phyloP scores from a whole-genome alignment of 179 eudicot species.

The Corrigiola litoralis region DNA sequence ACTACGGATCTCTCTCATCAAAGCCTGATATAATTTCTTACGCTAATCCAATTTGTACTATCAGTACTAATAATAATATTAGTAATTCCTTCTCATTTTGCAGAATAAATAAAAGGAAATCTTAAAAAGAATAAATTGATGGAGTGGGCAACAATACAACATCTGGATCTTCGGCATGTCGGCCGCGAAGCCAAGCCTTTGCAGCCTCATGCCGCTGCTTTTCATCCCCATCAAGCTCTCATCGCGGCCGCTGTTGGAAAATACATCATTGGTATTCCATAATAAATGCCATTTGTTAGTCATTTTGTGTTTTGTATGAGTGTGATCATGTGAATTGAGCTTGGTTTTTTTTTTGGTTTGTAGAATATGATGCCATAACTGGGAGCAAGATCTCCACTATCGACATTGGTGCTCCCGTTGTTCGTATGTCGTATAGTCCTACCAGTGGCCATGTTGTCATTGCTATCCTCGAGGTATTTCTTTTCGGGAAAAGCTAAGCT shows the following conservation, averaged over 20 bases:
- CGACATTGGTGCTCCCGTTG: constrained; percentile 80
- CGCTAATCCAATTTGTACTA: too few species aligned
- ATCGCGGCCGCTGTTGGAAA: constrained; percentile 76
- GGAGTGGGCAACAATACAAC: constrained; percentile 98
- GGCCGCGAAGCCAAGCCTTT: constrained; percentile 81
- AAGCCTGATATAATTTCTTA: too few species aligned
- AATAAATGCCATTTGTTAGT: background rate
- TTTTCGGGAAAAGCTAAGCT: too few species aligned
- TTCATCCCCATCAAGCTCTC: constrained; percentile 83
- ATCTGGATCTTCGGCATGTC: constrained; percentile 92
- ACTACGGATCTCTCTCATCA: too few species aligned
- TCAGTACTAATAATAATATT: too few species aligned
- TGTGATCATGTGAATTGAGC: background rate
- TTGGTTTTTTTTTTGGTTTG: constrained; percentile 13
- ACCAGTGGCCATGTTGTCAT: constrained; percentile 70
- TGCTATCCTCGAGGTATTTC: constrained; percentile 83
- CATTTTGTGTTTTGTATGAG: background rate
- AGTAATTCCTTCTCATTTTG: background rate
- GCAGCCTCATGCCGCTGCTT: constrained; percentile 95
- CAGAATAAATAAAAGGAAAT: too few species aligned
- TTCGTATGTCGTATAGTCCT: constrained; percentile 87
- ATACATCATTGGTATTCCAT: constrained; percentile 59
- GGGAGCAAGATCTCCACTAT: constrained; percentile 88
- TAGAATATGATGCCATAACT: constrained; percentile 88
- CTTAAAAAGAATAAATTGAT: too few species aligned